Evolutionary conservation across 1,284 basidiomycete genomes (phyloP), one percentile per base, ranked within the genome.

Genomic region (Microbotryum violaceum): DNA sequence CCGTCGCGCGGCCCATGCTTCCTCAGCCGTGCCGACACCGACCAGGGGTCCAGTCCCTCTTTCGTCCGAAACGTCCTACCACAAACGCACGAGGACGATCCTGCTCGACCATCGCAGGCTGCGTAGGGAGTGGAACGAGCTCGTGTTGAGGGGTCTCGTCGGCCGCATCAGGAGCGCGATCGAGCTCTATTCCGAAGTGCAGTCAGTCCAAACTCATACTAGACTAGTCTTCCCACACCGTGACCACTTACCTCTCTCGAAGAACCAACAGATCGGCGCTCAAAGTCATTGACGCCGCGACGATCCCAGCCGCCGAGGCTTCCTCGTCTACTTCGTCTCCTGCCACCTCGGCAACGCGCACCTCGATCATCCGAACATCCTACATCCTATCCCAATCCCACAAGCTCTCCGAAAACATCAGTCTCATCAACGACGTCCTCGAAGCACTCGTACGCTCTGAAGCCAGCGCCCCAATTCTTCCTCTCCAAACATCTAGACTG

Each of bases 181-280:
- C 23, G 67, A 69, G 29, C 46, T 69, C 14, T 69, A 63, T 65
- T 56, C 49, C 21, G 67, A 69, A 33, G 49, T 69, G 44, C 65
- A 69, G 66, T 66, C 46, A 37, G 66, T 51, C 44, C 7, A 20
- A 31, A 31, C 31, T 31, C 31, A 7, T 31, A 31, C 31, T 10
- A 31, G 31, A 31, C 31, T 6, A 27, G 27, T 27, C 27, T 27
- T 27, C 31, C 2, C 29, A 31, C 7, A 31, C 7, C 29, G 1
- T 4, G 9, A 53, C 9, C 20, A 1, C 31, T 31, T 49, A 9
- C 31, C 29, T 12, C 12, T n/a, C 10, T 21, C 14, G 21, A 6
- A 21, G 42, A 50, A 57, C 56, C 23, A 18, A 61, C 55, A 50
- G 51, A 27, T 49, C 48, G 1, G 48, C 48, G 48, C 14, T 49